Base-by-base conservation (phyloP, 2,329 filamentous ascomycete genomes). In the Sclerotinia glacialis region DNA sequence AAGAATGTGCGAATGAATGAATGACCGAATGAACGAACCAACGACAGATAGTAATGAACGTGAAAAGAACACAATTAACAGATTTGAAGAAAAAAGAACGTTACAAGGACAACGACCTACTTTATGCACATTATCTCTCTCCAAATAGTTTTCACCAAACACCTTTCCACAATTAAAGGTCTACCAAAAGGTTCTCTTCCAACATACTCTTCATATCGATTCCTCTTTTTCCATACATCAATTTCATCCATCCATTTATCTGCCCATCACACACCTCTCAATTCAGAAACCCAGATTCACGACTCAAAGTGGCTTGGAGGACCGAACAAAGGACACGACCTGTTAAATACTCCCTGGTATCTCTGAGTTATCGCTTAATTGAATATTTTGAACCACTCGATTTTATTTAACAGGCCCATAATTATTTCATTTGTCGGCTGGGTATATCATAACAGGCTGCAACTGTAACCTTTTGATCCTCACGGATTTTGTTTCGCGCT, bases 351-450 rank as follows among this genome's bases (percentile, higher is more conserved):
- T 14, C 54, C 37, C 16, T 42, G 16, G 12, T 42, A 58, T 44
- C 23, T 58, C 16, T 6, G 26, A 21, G 18, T 26, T n/a, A 28
- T 44, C 54, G 54, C 54, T 44, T 58, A 42, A 3, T 44, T 11
- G n/a, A 44, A 21, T 42, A 16, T 31, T 56, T 56, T 44, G 9
- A 28, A 42, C 37, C 37, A 58, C 4, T 44, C 37, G 3, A 12
- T 8, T 28, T 26, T 28, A 12, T 14, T 58, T 28, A 9, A 11
- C 21, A 11, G 54, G 14, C 16, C n/a, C 54, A 58, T 42, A 4
- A 58, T 58, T 58, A 58, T 58, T 58, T 44, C 2, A 9, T 58
- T 58, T 58, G 37, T 44, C n/a, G n/a, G n/a, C n/a, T 58, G 37
- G 23, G 7, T 26, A 44, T 58, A 16, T 6, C 11, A 26, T 26